A percentile compares a stretch with the other conserved stretches of the same genome.
Conservation (phyloP, 257 asterid species). For the Solanum infundibuliforme region DNA sequence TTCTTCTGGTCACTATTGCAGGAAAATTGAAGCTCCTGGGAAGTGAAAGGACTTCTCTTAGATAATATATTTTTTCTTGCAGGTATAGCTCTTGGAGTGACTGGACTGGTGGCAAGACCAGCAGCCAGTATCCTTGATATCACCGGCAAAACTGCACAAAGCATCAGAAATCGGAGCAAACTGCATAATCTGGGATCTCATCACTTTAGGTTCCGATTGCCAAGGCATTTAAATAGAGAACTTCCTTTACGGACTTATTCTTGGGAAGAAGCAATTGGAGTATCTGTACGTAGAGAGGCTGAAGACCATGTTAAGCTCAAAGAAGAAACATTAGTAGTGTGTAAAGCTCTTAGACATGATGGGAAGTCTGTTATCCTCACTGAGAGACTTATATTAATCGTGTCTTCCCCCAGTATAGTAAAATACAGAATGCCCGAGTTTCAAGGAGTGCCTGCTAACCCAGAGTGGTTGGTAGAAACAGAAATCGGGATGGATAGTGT, state of each 20-base stretch:
- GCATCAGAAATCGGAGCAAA: conserved; percentile 89
- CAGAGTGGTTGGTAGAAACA: conserved; percentile 52
- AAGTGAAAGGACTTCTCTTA: neutral
- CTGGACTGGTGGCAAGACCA: conserved; percentile 91
- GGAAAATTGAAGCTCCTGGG: neutral
- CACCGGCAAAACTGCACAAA: conserved; percentile 96
- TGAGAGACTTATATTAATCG: conserved; percentile 45
- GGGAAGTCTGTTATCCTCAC: conserved; percentile 63
- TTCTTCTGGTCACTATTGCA: neutral
- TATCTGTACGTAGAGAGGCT: conserved; percentile 49
- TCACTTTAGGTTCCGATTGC: conserved; percentile 63
- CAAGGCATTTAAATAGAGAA: conserved; percentile 69
- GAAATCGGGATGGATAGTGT: conserved; percentile 62
- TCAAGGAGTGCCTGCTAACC: conserved; percentile 74
- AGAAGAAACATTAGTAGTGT: conserved; percentile 47
- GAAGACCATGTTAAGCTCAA: conserved; percentile 30
- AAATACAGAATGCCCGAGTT: conserved; percentile 49
- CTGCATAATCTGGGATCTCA: conserved; percentile 50
- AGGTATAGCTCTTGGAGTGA: conserved; percentile 92
- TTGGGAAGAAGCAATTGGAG: conserved; percentile 95
- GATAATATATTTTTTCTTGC: conserved; percentile 3
- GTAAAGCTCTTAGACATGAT: conserved; percentile 57
- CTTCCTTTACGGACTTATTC: conserved; percentile 67
- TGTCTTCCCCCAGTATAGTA: conserved; percentile 54
- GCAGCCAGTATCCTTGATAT: conserved; percentile 98